Percentiles rank a stretch among this genome's conserved stretches.
phyloP scores from a whole-genome alignment of 164 flowering plant species.

The Chloranthus sessilifolius region DNA sequence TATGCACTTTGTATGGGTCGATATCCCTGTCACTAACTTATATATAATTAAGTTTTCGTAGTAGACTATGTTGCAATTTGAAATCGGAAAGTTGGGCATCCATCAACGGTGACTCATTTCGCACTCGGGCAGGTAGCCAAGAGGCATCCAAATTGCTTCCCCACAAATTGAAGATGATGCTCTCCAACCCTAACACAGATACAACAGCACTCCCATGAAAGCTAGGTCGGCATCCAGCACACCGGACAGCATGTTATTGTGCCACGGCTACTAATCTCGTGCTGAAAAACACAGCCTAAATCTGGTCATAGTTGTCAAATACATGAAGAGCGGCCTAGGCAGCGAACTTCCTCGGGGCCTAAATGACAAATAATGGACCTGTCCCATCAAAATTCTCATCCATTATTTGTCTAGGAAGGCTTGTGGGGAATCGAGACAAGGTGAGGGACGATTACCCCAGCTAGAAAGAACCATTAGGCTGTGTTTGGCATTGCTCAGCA shows the following conservation, averaged over 20 bases:
- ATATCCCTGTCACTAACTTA: too few relatives aligned
- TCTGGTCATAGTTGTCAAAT: too few relatives aligned
- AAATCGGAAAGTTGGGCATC: constrained; percentile 50
- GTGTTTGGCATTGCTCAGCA: too few relatives aligned
- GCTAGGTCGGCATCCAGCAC: constrained; percentile 85
- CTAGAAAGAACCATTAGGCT: constrained; percentile 83
- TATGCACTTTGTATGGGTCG: too few relatives aligned
- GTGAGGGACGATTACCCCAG: constrained; percentile 61
- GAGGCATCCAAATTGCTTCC: constrained; percentile 72
- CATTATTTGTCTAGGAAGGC: constrained; percentile 66
- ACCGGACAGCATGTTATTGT: constrained; percentile 76
- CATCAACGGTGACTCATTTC: constrained; percentile 45
- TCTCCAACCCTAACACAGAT: constrained; percentile 42
- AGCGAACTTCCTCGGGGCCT: constrained; percentile 60
- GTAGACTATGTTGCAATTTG: background rate
- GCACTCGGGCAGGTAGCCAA: constrained; percentile 74
- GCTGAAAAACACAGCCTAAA: constrained; percentile 62
- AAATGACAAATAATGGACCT: constrained; percentile 69
- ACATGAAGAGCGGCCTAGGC: constrained; percentile 56
- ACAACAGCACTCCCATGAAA: constrained; percentile 74
- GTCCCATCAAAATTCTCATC: constrained; percentile 67
- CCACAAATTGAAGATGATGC: constrained; percentile 58
- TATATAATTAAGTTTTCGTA: too few relatives aligned
- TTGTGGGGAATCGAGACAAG: constrained; percentile 56
- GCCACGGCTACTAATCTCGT: constrained; percentile 56